Conservation (phyloP, 1,284 basidiomycete species). For the Gomphus bonarii region DNA sequence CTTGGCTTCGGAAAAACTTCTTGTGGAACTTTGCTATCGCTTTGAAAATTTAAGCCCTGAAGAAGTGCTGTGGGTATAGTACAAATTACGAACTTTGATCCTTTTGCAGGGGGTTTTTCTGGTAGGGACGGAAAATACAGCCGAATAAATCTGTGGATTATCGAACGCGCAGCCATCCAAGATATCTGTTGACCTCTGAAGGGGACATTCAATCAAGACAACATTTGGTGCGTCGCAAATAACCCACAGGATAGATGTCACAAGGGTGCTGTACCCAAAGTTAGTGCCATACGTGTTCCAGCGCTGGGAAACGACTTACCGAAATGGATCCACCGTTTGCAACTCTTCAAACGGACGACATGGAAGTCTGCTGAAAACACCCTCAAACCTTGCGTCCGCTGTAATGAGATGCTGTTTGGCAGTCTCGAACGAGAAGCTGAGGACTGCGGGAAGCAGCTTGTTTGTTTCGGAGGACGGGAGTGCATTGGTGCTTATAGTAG, state of each 20-base stretch:
- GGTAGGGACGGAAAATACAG: conserved; percentile 65
- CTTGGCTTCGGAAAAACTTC: conserved; percentile 59
- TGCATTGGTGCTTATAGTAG: background rate
- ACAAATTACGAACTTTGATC: background rate
- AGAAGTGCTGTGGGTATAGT: conserved; percentile 1
- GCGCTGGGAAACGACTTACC: conserved; percentile 27
- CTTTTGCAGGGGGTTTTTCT: conserved; percentile 38
- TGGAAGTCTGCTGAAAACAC: conserved; percentile 50
- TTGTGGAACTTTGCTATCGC: conserved; percentile 14
- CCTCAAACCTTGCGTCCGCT: conserved; percentile 62
- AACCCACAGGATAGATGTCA: conserved; percentile 53
- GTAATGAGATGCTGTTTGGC: conserved; percentile 63
- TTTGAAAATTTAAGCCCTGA: background rate
- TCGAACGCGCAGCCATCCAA: conserved; percentile 81
- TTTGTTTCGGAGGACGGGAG: background rate
- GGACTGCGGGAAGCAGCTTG: conserved; percentile 44
- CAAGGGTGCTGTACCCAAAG: conserved; percentile 30
- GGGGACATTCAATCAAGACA: background rate
- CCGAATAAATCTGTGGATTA: conserved; percentile 74
- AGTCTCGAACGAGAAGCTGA: conserved; percentile 66
- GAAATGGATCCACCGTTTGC: conserved; percentile 66
- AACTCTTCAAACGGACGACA: conserved; percentile 71
- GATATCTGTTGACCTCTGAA: conserved; percentile 80
- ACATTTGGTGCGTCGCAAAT: background rate
- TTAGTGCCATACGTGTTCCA: background rate